Evolutionary conservation across 805 yeast genomes (phyloP).

Genomic region (Hanseniaspora valbyensis): DNA sequence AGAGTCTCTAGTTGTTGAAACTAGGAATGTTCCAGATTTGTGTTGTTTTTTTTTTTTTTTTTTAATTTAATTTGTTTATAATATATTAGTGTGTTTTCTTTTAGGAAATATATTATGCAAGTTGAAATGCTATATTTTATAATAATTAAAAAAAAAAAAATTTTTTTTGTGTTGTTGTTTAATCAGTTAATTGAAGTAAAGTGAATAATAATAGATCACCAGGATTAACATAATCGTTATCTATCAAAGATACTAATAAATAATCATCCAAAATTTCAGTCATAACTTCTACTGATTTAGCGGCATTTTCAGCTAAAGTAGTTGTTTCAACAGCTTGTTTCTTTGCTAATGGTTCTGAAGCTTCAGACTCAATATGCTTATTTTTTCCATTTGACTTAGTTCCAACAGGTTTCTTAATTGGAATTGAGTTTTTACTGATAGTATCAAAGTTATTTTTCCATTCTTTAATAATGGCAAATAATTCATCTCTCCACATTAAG

Average conservation of each 20-base stretch:
- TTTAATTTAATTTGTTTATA: background rate
- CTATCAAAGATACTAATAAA: conserved; percentile 77
- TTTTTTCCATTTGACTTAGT: conserved; percentile 20
- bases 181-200: conserved; percentile 13
- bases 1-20: conserved; percentile 16
- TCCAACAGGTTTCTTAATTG: conserved; percentile 21
- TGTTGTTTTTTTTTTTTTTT: background rate
- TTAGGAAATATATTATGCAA: conserved; percentile 1
- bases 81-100: no score
- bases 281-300: conserved; percentile 33
- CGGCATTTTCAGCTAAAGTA: conserved; percentile 21
- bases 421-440: conserved; percentile 20
- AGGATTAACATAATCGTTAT: conserved; percentile 58
- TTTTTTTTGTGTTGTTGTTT: background rate
- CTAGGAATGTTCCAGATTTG: conserved; percentile 13
- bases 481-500: conserved; percentile 96
- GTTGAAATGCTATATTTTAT: conserved; percentile 11
- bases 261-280: conserved; percentile 43
- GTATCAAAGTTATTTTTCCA: conserved; percentile 53
- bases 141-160: no score
- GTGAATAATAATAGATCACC: conserved; percentile 19
- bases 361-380: conserved; percentile 21
- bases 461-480: conserved; percentile 67
- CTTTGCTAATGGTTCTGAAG: conserved; percentile 22
- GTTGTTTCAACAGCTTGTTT: conserved; percentile 20